Conservation (phyloP, 2,329 filamentous ascomycete genomes). For the Alternaria alternata region DNA sequence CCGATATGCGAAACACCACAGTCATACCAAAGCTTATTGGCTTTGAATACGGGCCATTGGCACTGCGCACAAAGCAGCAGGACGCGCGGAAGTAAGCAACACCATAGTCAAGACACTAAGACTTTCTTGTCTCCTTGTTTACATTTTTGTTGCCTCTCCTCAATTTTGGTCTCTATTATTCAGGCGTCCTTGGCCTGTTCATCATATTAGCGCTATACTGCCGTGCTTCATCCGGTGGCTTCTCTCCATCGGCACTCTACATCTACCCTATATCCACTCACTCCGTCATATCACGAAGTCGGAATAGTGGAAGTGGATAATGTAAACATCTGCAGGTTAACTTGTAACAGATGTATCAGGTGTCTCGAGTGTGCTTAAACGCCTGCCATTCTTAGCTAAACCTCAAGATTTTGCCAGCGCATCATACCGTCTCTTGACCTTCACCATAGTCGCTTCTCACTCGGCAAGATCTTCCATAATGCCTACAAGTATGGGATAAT, state of each 20-base stretch:
- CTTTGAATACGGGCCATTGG: conserved; percentile 3
- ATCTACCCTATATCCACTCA: neutral
- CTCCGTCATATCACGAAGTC: neutral
- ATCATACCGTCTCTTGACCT: conserved; percentile 3
- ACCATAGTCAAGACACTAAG: neutral
- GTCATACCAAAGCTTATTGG: conserved; percentile 9
- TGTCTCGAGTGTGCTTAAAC: neutral
- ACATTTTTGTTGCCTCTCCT: neutral
- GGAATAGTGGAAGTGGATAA: neutral
- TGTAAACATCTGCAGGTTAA: neutral
- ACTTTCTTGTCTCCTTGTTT: neutral
- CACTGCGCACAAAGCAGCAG: neutral
- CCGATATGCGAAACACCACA: conserved; percentile 1
- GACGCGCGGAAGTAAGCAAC: neutral
- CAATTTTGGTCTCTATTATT: neutral
- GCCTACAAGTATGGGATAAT: conserved; percentile 4
- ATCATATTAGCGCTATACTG: neutral
- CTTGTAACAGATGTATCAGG: neutral
- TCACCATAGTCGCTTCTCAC: neutral
- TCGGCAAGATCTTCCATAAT: conserved; percentile 14
- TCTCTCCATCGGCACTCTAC: conserved; percentile 15
- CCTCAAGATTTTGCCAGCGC: neutral
- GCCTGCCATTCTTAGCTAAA: neutral
- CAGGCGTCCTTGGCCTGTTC: neutral
- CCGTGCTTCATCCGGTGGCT: neutral